Percentiles rank a stretch among this genome's conserved stretches.
phyloP scores from a whole-genome alignment of 495 filamentous ascomycete species.

The Hyaloscypha bicolor region DNA sequence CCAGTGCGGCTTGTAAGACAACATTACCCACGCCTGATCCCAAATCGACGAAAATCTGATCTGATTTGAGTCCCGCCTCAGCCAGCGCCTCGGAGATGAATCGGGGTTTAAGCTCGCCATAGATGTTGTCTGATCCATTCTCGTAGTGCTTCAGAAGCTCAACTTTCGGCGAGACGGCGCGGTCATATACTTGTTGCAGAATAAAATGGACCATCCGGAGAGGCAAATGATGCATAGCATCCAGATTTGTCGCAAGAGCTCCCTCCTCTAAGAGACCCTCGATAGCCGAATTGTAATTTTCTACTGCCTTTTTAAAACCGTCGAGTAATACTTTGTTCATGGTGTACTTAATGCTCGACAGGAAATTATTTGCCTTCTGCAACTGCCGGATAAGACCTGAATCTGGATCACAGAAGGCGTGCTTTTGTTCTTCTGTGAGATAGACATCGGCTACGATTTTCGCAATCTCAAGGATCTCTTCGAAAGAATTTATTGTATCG shows the following conservation, averaged over 20 bases:
- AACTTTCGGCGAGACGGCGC: conserved; percentile 87
- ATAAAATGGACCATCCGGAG: conserved; percentile 77
- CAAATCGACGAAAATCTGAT: conserved; percentile 88
- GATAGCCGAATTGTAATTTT: conserved; percentile 75
- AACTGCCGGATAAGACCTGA: conserved; percentile 73
- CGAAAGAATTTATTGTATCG: conserved; percentile 81
- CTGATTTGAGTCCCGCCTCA: conserved; percentile 73
- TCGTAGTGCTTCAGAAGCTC: conserved; percentile 80
- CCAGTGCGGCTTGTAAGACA: conserved; percentile 88
- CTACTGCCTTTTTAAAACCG: conserved; percentile 69
- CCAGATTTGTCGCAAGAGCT: conserved; percentile 69
- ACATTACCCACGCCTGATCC: conserved; percentile 97
- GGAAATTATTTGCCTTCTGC: conserved; percentile 54
- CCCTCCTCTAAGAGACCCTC: conserved; percentile 61
- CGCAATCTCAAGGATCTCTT: conserved; percentile 82
- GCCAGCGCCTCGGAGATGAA: conserved; percentile 80
- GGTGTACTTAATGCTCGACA: conserved; percentile 25
- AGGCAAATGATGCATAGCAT: conserved; percentile 62
- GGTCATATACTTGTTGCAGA: conserved; percentile 84
- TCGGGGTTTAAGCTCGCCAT: conserved; percentile 85
- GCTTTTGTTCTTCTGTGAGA: conserved; percentile 64
- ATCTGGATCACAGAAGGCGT: conserved; percentile 70
- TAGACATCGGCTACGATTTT: conserved; percentile 74
- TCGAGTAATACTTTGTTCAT: conserved; percentile 38
- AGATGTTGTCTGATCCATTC: conserved; percentile 87